These are phyloP conservation scores for Calocybe cyanea DNA, from an alignment of 768 basidiomycete genomes.

Conservation along the genomic window DNA sequence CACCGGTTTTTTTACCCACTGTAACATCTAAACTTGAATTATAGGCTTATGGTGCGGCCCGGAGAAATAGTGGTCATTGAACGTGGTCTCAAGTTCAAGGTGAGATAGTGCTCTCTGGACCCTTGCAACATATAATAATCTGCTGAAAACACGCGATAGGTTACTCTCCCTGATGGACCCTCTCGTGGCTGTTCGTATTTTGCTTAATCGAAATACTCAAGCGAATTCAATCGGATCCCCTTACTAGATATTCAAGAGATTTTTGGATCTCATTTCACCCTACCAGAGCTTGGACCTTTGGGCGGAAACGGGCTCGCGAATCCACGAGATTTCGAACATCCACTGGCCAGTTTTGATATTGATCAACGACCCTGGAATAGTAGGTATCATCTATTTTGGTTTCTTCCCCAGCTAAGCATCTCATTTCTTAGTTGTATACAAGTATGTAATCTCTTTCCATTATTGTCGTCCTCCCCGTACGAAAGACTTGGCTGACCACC, in stretches of 20 bases:
- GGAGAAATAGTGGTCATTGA: constrained; percentile 66
- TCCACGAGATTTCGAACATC: constrained; percentile 58
- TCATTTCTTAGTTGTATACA: constrained; percentile 40
- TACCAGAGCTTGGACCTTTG: constrained; percentile 64
- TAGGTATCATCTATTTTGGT: constrained; percentile 23
- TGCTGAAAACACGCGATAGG: constrained; percentile 25
- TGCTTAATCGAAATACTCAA: no score
- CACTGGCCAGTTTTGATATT: constrained; percentile 62
- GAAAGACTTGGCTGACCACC: neutral
- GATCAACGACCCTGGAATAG: constrained; percentile 59
- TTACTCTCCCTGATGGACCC: constrained; percentile 53
- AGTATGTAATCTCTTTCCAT: constrained; percentile 31
- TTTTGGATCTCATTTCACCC: constrained; percentile 57
- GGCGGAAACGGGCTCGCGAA: constrained; percentile 67
- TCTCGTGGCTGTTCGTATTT: constrained; percentile 52
- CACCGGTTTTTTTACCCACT: no score
- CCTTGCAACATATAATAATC: neutral
- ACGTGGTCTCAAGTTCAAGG: constrained; percentile 66
- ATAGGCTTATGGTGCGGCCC: constrained; percentile 56
- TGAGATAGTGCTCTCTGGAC: constrained; percentile 22
- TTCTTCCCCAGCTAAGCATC: neutral
- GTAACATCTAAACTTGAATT: neutral
- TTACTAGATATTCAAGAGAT: constrained; percentile 56
- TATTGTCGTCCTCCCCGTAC: no score
- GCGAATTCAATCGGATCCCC: no score